Conservation (phyloP, 2,329 filamentous ascomycete species). For the Raffaelea ambrosiae region DNA sequence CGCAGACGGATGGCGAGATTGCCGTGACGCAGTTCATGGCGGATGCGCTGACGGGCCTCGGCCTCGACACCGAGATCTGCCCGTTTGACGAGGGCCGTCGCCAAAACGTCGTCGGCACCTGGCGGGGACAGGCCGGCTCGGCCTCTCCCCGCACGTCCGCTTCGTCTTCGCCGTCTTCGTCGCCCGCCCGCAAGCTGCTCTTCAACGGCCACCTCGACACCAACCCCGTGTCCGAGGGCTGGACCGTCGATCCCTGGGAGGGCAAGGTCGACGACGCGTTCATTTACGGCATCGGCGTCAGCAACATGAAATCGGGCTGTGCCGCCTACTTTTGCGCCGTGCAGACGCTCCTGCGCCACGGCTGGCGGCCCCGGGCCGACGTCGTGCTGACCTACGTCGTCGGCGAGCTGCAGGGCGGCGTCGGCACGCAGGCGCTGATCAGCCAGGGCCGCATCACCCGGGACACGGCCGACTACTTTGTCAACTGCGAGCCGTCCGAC, state of each 20-base stretch:
- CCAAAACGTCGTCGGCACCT: slow-evolving; percentile 17
- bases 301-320: slow-evolving; percentile 21
- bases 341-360: slow-evolving; percentile 11
- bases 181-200: slow-evolving; percentile 10
- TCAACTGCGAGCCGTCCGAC: slow-evolving; percentile 20
- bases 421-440: slow-evolving; percentile 17
- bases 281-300: slow-evolving; percentile 21
- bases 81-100: slow-evolving; percentile 15
- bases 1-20: slow-evolving; percentile 19
- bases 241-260: slow-evolving; percentile 21
- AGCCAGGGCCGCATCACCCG: slow-evolving; percentile 10
- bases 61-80: slow-evolving; percentile 15
- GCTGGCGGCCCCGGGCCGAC: slow-evolving; percentile 16
- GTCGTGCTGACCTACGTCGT: slow-evolving; percentile 19
- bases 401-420: slow-evolving; percentile 19
- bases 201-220: slow-evolving; percentile 22
- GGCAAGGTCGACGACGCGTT: slow-evolving; percentile 19
- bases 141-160: no score
- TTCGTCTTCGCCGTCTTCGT: no score
- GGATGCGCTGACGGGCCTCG: slow-evolving; percentile 13
- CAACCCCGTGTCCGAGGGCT: slow-evolving; percentile 20
- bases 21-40: slow-evolving; percentile 16
- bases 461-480: slow-evolving; percentile 15
- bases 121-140: slow-evolving; percentile 11
- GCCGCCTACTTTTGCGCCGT: slow-evolving; percentile 20